Evolutionary conservation across 768 basidiomycete species (phyloP), one percentile per base, ranked within the genome.

Genomic region (Clavaria fumosa): DNA sequence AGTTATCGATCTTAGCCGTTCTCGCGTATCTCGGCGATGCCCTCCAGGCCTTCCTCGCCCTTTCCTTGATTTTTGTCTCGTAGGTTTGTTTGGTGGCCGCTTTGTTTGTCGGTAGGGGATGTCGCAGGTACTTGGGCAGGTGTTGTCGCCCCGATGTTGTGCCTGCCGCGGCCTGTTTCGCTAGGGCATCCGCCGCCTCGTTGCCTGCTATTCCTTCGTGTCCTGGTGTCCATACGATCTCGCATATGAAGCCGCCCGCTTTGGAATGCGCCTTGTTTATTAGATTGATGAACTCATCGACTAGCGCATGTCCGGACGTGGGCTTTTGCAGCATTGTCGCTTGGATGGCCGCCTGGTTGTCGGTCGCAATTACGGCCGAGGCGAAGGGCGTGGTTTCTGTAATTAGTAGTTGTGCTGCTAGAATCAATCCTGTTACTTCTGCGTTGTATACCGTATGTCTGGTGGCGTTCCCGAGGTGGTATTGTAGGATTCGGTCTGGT

Each of bases 361-460:
- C 46, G 5, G 37, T 37, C 2, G 43, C 14, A 3, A 33, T 34
- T 2, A 36, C 43, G 1, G 4, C 34, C 6, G 14, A 19, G 5
- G 38, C 15, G 5, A 27, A n/a, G 7, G n/a, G n/a, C n/a, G n/a
- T n/a, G n/a, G 17, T 24, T 23, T 46, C 40, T n/a, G 31, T 35
- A 3, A 23, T 34, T 4, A 61, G 23, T 7, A 61, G 44, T 4
- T 56, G 43, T 2, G 52, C 7, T 0, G 43, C 54, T 4, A 62
- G 38, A 0, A 52, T 23, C 4, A 55, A 33, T 0, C 54, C 59
- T 4, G 53, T 47, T 1, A 47, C n/a, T 34, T 61, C 55, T 1
- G 45, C 57, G 38, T 57, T 52, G 24, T 52, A 55, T 0, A 55
- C 53, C 1, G 47, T 54, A 42, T 58, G 54, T 7, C 50, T 34